These are phyloP conservation scores for Sinapis alba DNA, from an alignment of 441 rosid species.

Conservation along the genomic window DNA sequence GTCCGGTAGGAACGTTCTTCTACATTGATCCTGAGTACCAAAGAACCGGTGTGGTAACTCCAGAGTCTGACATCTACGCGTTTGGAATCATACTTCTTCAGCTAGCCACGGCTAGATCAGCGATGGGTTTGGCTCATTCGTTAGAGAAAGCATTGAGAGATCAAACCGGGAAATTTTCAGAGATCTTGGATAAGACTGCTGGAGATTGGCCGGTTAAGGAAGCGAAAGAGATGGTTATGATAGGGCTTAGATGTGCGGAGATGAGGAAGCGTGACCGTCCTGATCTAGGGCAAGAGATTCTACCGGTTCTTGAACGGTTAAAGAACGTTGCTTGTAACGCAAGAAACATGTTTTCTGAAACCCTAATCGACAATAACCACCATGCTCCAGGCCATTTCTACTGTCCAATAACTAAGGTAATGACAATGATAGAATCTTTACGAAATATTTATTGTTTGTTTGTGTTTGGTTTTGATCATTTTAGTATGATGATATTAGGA, in stretches of 20 bases:
- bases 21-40: conserved; percentile 94
- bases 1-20: conserved; percentile 84
- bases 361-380: conserved; percentile 15
- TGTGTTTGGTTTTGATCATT: conserved; percentile 1
- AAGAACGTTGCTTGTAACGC: conserved; percentile 55
- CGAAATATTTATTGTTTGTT: neutral
- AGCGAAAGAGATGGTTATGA: conserved; percentile 62
- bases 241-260: conserved; percentile 79
- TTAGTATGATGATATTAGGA: conserved; percentile 51
- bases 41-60: conserved; percentile 77
- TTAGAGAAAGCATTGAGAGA: conserved; percentile 75
- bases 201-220: conserved; percentile 85
- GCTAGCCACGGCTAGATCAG: conserved; percentile 75
- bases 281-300: conserved; percentile 59
- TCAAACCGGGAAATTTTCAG: conserved; percentile 41
- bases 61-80: conserved; percentile 83
- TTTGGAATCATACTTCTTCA: conserved; percentile 86
- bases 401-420: conserved; percentile 39
- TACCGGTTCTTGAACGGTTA: conserved; percentile 78
- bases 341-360: conserved; percentile 32
- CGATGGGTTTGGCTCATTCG: conserved; percentile 64
- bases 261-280: conserved; percentile 83
- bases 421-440: neutral
- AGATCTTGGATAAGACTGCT: conserved; percentile 71
- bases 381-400: conserved; percentile 73